Percentiles rank a stretch among this genome's conserved stretches.
These are phyloP conservation scores for Dunaliella sp. DNA, from an alignment of 139 green algal species.

Conservation along the genomic window DNA sequence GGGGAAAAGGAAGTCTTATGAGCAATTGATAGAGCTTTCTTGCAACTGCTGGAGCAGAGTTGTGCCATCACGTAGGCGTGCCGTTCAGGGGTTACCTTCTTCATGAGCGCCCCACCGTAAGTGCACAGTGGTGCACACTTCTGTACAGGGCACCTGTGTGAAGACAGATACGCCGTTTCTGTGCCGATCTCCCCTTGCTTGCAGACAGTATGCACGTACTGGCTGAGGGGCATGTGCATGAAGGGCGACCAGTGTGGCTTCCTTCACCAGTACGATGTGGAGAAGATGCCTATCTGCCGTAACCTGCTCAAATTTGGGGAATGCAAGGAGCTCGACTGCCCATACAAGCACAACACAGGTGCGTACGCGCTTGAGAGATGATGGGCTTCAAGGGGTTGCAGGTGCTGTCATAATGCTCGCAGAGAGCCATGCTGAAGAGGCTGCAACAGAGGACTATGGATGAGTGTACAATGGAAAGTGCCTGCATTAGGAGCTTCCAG, in stretches of 20 bases:
- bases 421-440: no score
- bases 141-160: not conserved
- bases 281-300: slow-evolving; percentile 32
- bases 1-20: not conserved
- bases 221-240: slow-evolving; percentile 95
- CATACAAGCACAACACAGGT: slow-evolving; percentile 91
- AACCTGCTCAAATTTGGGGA: slow-evolving; percentile 78
- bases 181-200: not conserved
- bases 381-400: no score
- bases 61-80: not conserved
- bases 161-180: not conserved
- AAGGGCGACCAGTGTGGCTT: slow-evolving; percentile 95
- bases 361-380: no score
- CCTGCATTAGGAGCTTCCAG: no score
- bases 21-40: not conserved
- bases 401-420: no score
- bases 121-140: not conserved
- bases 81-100: no score
- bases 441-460: no score
- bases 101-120: not conserved
- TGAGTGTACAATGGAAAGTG: no score
- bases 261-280: slow-evolving; percentile 89
- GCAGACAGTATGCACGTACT: slow-evolving; percentile 98
- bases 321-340: slow-evolving; percentile 89
- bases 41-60: not conserved